Percentiles rank a stretch among this genome's conserved stretches.
Conservation (phyloP, 176 grass and related monocot species). For the Avena sativa region DNA sequence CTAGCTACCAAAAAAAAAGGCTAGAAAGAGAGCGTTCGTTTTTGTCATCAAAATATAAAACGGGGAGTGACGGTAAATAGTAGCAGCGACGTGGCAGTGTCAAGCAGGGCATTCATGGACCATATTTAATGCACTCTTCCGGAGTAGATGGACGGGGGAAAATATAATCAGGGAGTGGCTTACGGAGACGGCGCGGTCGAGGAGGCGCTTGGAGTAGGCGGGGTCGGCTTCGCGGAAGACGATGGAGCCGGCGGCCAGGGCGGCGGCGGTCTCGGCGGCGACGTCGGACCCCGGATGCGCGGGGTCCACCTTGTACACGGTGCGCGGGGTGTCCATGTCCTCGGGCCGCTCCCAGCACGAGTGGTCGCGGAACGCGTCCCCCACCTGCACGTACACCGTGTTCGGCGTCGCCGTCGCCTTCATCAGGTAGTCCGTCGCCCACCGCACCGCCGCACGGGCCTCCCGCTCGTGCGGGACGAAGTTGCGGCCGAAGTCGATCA, state of each 20-base stretch:
- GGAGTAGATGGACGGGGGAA: too few relatives aligned
- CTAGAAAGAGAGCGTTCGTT: too few relatives aligned
- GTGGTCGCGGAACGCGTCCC: conserved; percentile 79
- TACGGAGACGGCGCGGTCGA: conserved; percentile 70
- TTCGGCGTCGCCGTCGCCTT: conserved; percentile 62
- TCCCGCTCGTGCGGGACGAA: conserved; percentile 63
- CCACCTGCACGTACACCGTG: conserved; percentile 85
- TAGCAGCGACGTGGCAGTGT: too few relatives aligned
- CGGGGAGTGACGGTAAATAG: too few relatives aligned
- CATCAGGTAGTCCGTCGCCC: conserved; percentile 92
- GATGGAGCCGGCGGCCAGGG: conserved; percentile 80
- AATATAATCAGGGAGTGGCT: not conserved
- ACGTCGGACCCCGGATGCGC: conserved; percentile 83
- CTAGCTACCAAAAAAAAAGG: too few relatives aligned
- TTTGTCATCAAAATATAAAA: too few relatives aligned
- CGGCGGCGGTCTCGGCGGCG: conserved; percentile 84
- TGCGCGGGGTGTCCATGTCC: conserved; percentile 95
- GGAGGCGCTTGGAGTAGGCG: conserved; percentile 58
- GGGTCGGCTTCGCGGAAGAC: conserved; percentile 76
- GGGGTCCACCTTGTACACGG: conserved; percentile 75
- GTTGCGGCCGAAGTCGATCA: conserved; percentile 77
- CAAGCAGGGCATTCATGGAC: too few relatives aligned
- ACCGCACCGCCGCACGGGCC: conserved; percentile 56
- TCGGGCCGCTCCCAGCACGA: conserved; percentile 91
- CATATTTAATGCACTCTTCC: too few relatives aligned